phyloP scores from a whole-genome alignment of 2,329 filamentous ascomycete species.

The Botryotinia calthae region DNA sequence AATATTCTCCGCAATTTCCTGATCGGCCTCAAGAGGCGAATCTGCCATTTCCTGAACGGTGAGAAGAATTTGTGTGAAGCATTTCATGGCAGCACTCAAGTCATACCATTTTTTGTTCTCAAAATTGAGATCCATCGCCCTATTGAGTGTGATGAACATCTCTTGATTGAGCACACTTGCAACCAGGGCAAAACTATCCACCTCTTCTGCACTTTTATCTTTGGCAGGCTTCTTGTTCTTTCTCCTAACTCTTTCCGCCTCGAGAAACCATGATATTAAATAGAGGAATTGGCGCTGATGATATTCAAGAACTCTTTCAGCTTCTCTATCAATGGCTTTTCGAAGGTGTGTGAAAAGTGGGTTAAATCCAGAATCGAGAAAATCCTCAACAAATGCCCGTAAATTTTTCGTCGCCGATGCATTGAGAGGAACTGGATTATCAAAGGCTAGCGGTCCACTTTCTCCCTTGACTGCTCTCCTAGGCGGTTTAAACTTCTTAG shows the following conservation, averaged over 20 bases:
- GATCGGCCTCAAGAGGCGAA: conserved; percentile 83
- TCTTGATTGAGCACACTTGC: conserved; percentile 91
- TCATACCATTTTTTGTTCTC: conserved; percentile 87
- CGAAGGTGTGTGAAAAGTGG: conserved; percentile 81
- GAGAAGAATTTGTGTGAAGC: conserved; percentile 89
- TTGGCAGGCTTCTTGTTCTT: conserved; percentile 55
- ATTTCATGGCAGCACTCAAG: conserved; percentile 83
- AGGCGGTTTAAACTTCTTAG: conserved; percentile 87
- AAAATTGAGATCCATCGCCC: conserved; percentile 73
- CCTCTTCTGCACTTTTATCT: conserved; percentile 47
- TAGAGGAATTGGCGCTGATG: conserved; percentile 90
- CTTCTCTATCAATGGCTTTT: conserved; percentile 86
- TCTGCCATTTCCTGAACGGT: conserved; percentile 91
- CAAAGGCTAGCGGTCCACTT: conserved; percentile 70
- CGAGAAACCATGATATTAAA: conserved; percentile 86
- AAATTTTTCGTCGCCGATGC: conserved; percentile 72
- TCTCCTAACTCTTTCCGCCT: conserved; percentile 75
- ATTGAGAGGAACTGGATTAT: conserved; percentile 67
- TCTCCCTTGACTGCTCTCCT: conserved; percentile 60
- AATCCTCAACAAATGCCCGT: conserved; percentile 82
- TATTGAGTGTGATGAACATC: conserved; percentile 85
- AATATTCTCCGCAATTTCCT: conserved; percentile 97
- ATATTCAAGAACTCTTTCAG: conserved; percentile 72
- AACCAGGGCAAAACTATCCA: conserved; percentile 80
- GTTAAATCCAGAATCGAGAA: conserved; percentile 93